These are phyloP conservation scores for Amphicarpaea edgeworthii DNA, from an alignment of 306 rosid genomes.

Conservation along the genomic window DNA sequence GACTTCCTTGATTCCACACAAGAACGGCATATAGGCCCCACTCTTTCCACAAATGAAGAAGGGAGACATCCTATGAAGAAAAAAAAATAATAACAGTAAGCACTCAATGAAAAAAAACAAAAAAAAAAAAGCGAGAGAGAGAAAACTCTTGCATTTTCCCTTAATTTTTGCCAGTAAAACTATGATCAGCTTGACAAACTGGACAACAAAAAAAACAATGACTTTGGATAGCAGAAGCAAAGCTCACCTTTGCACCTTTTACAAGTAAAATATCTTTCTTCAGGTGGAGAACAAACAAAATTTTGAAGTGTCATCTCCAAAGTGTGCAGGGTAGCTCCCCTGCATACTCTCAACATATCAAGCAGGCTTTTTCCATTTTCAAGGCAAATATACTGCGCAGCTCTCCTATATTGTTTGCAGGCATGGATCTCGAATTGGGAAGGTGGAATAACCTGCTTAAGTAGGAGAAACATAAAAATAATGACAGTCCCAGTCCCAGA, in stretches of 20 bases:
- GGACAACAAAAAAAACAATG: slow-evolving; percentile 18
- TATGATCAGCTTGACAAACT: slow-evolving; percentile 19
- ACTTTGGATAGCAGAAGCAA: slow-evolving; percentile 18
- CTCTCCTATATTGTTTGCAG: slow-evolving; percentile 83
- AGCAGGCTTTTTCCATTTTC: slow-evolving; percentile 93
- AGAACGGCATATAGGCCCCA: slow-evolving; percentile 73
- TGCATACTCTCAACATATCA: slow-evolving; percentile 79
- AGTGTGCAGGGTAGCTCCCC: slow-evolving; percentile 65
- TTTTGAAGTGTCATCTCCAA: slow-evolving; percentile 80
- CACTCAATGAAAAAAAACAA: slow-evolving; percentile 20
- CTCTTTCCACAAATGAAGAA: slow-evolving; percentile 60
- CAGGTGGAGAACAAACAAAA: slow-evolving; percentile 65
- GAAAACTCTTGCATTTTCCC: not conserved
- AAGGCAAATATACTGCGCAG: slow-evolving; percentile 89
- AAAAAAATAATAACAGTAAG: slow-evolving; percentile 35
- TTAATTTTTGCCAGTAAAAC: not conserved
- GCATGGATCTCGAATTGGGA: slow-evolving; percentile 98
- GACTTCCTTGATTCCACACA: slow-evolving; percentile 69
- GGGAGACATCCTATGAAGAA: slow-evolving; percentile 68
- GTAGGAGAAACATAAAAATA: slow-evolving; percentile 30
- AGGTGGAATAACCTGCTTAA: slow-evolving; percentile 76
- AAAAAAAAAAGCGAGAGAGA: not conserved
- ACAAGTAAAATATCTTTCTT: slow-evolving; percentile 76
- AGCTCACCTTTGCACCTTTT: slow-evolving; percentile 81
- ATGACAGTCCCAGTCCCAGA: slow-evolving; percentile 29